phyloP scores from a whole-genome alignment of 2,329 filamentous ascomycete species.

The Penicillium sp. region DNA sequence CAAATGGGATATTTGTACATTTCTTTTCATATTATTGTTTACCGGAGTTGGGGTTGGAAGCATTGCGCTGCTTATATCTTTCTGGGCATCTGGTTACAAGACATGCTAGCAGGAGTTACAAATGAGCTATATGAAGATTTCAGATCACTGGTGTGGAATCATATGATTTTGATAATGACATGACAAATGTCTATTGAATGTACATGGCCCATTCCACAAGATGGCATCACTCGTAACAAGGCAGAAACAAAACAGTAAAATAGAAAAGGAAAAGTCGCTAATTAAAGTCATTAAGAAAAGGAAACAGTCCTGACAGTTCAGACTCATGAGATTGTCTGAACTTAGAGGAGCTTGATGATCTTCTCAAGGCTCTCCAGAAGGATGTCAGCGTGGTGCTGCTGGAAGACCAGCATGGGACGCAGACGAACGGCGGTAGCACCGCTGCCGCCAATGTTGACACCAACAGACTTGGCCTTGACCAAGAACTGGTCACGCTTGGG shows the following conservation, averaged over 20 bases:
- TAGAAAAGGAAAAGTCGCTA: slow-evolving; percentile 17
- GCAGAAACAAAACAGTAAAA: not conserved
- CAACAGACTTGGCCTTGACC: slow-evolving; percentile 72
- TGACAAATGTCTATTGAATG: slow-evolving; percentile 16
- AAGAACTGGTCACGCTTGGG: slow-evolving; percentile 78
- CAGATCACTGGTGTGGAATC: slow-evolving; percentile 2
- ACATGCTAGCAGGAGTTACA: slow-evolving; percentile 10
- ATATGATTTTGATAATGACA: slow-evolving; percentile 12
- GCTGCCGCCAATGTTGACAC: slow-evolving; percentile 84
- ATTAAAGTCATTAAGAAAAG: slow-evolving; percentile 19
- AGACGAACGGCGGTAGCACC: slow-evolving; percentile 74
- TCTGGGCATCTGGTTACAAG: slow-evolving; percentile 14
- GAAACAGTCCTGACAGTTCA: not conserved
- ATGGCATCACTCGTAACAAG: slow-evolving; percentile 19
- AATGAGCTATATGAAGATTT: not conserved
- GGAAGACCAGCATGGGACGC: slow-evolving; percentile 88
- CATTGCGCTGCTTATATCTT: slow-evolving; percentile 19
- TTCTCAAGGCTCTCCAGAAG: slow-evolving; percentile 67
- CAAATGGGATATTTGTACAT: not conserved
- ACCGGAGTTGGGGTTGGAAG: slow-evolving; percentile 24
- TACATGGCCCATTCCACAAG: slow-evolving; percentile 17
- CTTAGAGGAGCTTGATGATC: slow-evolving; percentile 55
- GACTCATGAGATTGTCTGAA: not conserved
- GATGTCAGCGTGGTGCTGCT: slow-evolving; percentile 72
- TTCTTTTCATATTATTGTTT: not conserved